phyloP scores from a whole-genome alignment of 192 early-diverging fungal genomes.

The Podila horticola region DNA sequence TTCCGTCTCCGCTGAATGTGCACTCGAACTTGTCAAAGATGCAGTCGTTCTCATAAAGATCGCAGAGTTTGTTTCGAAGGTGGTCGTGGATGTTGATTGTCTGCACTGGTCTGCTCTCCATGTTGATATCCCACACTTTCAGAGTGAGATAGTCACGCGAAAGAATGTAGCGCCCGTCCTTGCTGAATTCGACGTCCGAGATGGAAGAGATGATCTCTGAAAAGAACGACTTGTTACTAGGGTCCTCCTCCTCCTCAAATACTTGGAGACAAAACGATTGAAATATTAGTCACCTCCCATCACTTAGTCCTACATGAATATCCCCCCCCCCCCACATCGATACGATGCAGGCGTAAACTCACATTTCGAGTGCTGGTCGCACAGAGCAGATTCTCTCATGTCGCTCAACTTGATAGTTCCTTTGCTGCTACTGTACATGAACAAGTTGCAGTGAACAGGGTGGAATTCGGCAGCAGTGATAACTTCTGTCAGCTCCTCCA shows the following conservation, averaged over 20 bases:
- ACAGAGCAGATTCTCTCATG: slow-evolving; percentile 95
- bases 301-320: neutral
- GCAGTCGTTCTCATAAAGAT: slow-evolving; percentile 99
- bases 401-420: slow-evolving; percentile 97
- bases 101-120: slow-evolving; percentile 93
- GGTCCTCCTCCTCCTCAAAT: slow-evolving; percentile 97
- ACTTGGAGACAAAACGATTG: slow-evolving; percentile 50
- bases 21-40: slow-evolving; percentile 99
- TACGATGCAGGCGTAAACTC: slow-evolving; percentile 16
- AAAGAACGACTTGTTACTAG: slow-evolving; percentile 95
- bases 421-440: slow-evolving; percentile 99
- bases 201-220: slow-evolving; percentile 99
- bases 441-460: slow-evolving; percentile 93
- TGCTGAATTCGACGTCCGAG: slow-evolving; percentile 95
- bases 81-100: slow-evolving; percentile 98
- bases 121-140: slow-evolving; percentile 99
- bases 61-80: slow-evolving; percentile 94
- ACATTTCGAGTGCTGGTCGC: slow-evolving; percentile 95
- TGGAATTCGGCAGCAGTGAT: slow-evolving; percentile 99
- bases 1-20: slow-evolving; percentile 94
- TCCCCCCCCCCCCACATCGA: neutral
- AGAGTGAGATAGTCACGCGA: slow-evolving; percentile 97
- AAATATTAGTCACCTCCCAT: neutral
- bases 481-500: slow-evolving; percentile 99
- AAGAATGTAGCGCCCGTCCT: slow-evolving; percentile 96